Base-by-base conservation (phyloP, 225 moss, liverwort and hornwort genomes). In the Physcomitrellopsis africana region DNA sequence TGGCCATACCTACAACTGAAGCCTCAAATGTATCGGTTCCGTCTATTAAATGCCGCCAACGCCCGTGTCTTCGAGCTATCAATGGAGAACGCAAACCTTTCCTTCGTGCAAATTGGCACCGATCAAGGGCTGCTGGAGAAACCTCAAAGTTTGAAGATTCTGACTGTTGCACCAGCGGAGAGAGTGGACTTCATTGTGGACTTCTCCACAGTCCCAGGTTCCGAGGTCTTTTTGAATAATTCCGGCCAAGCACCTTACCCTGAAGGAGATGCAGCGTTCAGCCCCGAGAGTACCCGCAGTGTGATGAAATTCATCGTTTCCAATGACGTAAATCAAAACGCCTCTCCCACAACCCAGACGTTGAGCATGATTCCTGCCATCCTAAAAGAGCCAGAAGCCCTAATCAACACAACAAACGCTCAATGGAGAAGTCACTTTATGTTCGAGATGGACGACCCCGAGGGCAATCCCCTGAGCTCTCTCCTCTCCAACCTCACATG, bases 1-100 rank as follows among this genome's bases (percentile, higher is more conserved):
- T 89, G 89, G 89, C 89, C 89, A 7, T 80, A 84, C 44, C 26
- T 89, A 7, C 42, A 73, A 14, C 84, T 89, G 19, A 66, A 74
- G 14, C 76, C 81, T 2, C 52, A 65, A 2, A 65, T 65, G 60
- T 89, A 89, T 64, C 80, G 86, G 5, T 75, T 84, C 14, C 77
- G 89, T 24, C 22, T 89, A 10, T 9, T 89, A 10, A 82, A 80
- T 17, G 69, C 12, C 13, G 84, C 86, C 19, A 89, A 78, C 58
- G 89, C 84, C 0, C 80, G 89, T 1, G 81, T 84, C 68, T 83
- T 83, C 54, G 60, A 52, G 29, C 74, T 89, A 17, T 65, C 79
- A 10, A 32, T 81, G 47, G 82, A 79, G 24, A 58, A 83, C 20
- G 70, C 69, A 0, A 67, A 7, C 6, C 26, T 88, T n/a, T 8